Conservation (phyloP, 164 flowering plant species). For the Berberis thunbergii region DNA sequence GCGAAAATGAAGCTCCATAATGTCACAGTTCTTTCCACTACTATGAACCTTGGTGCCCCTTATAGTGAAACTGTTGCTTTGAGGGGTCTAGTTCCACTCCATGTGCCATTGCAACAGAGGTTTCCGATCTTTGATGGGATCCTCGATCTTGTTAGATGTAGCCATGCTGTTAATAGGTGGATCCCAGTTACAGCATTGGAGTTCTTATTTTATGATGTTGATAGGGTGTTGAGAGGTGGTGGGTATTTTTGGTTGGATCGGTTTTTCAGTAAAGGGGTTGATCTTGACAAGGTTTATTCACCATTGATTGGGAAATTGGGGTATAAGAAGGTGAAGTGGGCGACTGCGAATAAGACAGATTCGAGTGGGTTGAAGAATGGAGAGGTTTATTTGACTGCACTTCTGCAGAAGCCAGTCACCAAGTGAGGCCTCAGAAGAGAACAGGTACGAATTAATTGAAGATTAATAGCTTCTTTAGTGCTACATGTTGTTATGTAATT, state of each 20-base stretch:
- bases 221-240: conserved; percentile 81
- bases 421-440: neutral
- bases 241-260: conserved; percentile 85
- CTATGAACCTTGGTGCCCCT: conserved; percentile 74
- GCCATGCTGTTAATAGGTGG: conserved; percentile 90
- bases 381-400: conserved; percentile 85
- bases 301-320: conserved; percentile 79
- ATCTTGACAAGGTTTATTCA: conserved; percentile 57
- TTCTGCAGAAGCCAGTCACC: conserved; percentile 63
- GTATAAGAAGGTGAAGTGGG: conserved; percentile 89
- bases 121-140: conserved; percentile 79
- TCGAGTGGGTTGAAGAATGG: conserved; percentile 62
- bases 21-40: conserved; percentile 74
- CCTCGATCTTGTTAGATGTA: conserved; percentile 74
- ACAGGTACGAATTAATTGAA: neutral
- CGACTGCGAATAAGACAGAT: conserved; percentile 55
- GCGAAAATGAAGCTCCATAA: conserved; percentile 65
- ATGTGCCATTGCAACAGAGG: conserved; percentile 88
- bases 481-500: neutral
- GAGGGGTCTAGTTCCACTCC: conserved; percentile 72
- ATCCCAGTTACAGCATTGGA: conserved; percentile 62
- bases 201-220: conserved; percentile 74
- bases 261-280: conserved; percentile 64
- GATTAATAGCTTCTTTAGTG: neutral
- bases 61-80: conserved; percentile 66